phyloP scores from a whole-genome alignment of 2,329 filamentous ascomycete species.

The Dactylellina haptotyla region DNA sequence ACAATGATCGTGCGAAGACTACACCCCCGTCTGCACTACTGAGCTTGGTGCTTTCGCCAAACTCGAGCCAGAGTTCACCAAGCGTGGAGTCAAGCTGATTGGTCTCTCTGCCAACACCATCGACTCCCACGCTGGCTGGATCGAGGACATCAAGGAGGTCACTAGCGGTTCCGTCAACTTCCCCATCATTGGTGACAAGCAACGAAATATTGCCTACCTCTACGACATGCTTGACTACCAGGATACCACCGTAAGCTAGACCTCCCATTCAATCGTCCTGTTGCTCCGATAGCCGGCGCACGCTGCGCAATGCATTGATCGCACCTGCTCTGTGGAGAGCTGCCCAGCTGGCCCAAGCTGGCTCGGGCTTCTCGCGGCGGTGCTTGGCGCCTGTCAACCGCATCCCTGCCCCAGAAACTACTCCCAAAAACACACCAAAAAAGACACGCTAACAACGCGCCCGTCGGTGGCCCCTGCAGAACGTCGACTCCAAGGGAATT shows the following conservation, averaged over 20 bases:
- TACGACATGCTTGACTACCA: constrained; percentile 63
- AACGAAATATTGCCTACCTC: constrained; percentile 61
- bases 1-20: constrained; percentile 60
- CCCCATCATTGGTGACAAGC: constrained; percentile 64
- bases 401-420: neutral
- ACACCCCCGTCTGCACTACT: constrained; percentile 71
- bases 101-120: constrained; percentile 70
- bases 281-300: too few species aligned
- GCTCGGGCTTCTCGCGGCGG: too few species aligned
- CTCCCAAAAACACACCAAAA: constrained; percentile 7
- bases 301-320: neutral
- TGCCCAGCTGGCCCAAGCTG: neutral
- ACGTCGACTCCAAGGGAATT: constrained; percentile 64
- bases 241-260: constrained; percentile 56
- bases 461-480: constrained; percentile 50
- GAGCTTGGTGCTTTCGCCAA: constrained; percentile 73
- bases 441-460: constrained; percentile 44
- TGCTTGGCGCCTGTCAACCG: constrained; percentile 20
- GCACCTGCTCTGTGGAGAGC: constrained; percentile 42
- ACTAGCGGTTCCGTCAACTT: constrained; percentile 60
- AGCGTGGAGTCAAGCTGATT: constrained; percentile 72
- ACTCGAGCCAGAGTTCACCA: constrained; percentile 72
- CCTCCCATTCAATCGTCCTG: neutral
- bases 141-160: constrained; percentile 66
- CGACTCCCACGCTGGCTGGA: constrained; percentile 67